phyloP scores from a whole-genome alignment of 108 stramenopile genomes.

The Nitzschia putrida region DNA sequence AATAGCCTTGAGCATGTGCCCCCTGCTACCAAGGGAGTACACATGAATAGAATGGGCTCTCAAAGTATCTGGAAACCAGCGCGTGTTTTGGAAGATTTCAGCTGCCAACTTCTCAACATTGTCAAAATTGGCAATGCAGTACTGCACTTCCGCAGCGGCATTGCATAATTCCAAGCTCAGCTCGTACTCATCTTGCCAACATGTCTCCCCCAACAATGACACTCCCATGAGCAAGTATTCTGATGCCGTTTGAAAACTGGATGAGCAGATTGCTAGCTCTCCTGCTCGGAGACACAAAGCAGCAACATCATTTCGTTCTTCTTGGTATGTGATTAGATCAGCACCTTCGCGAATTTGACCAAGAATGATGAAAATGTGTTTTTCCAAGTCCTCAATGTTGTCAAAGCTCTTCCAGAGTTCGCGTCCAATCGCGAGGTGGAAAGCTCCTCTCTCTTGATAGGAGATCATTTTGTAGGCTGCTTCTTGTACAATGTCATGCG shows the following conservation, averaged over 20 bases:
- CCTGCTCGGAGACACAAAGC: constrained; percentile 29
- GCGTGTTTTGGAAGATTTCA: constrained; percentile 22
- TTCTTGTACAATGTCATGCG: constrained; percentile 56
- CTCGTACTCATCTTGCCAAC: constrained; percentile 36
- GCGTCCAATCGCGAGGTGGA: constrained; percentile 42
- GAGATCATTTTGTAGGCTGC: constrained; percentile 51
- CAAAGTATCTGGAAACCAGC: constrained; percentile 24
- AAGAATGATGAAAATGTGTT: constrained; percentile 23
- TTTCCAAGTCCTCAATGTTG: constrained; percentile 24
- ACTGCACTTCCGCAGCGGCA: constrained; percentile 29
- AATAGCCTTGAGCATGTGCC: constrained; percentile 24
- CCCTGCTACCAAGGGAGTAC: constrained; percentile 28
- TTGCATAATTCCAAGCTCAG: constrained; percentile 27
- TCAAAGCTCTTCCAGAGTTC: constrained; percentile 22
- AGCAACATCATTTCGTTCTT: constrained; percentile 26
- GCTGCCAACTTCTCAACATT: constrained; percentile 15
- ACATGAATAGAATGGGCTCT: constrained; percentile 24
- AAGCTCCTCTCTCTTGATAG: constrained; percentile 28
- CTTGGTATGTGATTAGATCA: constrained; percentile 14
- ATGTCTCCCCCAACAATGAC: constrained; percentile 1
- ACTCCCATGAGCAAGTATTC: constrained; percentile 21
- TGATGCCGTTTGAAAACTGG: constrained; percentile 25
- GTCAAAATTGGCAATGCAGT: constrained; percentile 27
- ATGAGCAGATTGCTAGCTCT: constrained; percentile 15
- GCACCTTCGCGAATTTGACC: constrained; percentile 20